Evolutionary conservation across 139 green algal species (phyloP).

Genomic region (Closterium sp.): DNA sequence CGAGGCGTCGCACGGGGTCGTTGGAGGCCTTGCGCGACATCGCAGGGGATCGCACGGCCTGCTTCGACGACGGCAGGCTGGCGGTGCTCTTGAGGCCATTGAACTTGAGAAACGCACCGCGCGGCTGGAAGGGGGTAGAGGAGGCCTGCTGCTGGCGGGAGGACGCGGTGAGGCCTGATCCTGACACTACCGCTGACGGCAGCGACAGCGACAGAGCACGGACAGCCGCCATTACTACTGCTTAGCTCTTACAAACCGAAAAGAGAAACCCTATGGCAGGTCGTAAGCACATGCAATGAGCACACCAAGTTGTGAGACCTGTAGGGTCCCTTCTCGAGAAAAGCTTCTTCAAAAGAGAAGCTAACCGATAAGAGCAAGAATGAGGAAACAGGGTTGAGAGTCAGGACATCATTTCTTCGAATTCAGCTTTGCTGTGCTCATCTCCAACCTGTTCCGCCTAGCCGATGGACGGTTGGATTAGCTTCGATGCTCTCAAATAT

Average conservation of each 20-base stretch:
- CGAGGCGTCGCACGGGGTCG: constrained; percentile 2
- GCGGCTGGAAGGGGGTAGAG: not conserved
- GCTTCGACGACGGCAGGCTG: not conserved
- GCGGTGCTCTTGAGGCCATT: not conserved
- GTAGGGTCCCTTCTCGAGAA: not conserved
- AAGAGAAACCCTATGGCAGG: not conserved
- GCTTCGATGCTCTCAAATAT: too few species aligned
- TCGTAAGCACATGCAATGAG: too few species aligned
- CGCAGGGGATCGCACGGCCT: not conserved
- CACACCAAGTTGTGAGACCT: not conserved
- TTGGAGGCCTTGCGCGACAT: not conserved
- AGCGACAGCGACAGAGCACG: not conserved
- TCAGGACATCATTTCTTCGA: too few species aligned
- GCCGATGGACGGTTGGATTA: too few species aligned
- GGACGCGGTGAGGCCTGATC: not conserved
- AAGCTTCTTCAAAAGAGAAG: not conserved
- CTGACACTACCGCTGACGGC: not conserved
- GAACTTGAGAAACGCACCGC: not conserved
- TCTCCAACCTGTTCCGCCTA: not conserved
- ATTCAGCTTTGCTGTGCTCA: not conserved
- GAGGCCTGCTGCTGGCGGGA: not conserved
- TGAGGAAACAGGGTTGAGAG: not conserved
- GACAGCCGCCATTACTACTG: not conserved
- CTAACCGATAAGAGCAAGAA: not conserved
- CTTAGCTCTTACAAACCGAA: not conserved